Conservation (phyloP, 1,139 yeast species). For the Hansenula lynferdii region DNA sequence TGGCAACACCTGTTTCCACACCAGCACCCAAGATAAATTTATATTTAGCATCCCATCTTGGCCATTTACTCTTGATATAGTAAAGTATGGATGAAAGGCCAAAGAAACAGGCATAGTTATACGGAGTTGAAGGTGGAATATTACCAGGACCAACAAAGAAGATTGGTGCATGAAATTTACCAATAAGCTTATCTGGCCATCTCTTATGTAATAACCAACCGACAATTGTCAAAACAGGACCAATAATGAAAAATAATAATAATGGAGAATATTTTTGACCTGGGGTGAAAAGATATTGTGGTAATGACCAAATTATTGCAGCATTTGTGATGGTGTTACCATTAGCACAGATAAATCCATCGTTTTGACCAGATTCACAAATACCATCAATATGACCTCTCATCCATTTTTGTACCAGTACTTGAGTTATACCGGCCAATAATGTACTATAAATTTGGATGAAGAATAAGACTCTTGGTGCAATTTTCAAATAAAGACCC, state of each 20-base stretch:
- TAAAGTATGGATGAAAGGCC: conserved; percentile 47
- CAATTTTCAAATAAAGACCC: conserved; percentile 59
- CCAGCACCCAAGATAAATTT: conserved; percentile 57
- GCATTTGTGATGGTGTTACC: conserved; percentile 48
- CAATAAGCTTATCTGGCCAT: conserved; percentile 41
- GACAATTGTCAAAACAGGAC: conserved; percentile 38
- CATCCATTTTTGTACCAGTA: conserved; percentile 44
- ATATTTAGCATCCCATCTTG: conserved; percentile 65
- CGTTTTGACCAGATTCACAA: conserved; percentile 41
- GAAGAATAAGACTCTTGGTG: conserved; percentile 55
- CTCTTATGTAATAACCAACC: conserved; percentile 44
- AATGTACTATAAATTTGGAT: conserved; percentile 45
- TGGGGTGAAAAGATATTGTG: conserved; percentile 39
- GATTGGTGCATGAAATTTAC: conserved; percentile 43
- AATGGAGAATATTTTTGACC: conserved; percentile 34
- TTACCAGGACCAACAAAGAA: conserved; percentile 45
- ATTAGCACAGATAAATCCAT: conserved; percentile 45
- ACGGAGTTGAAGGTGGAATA: conserved; percentile 52
- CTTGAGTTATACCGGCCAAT: conserved; percentile 34
- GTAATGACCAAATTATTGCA: conserved; percentile 63
- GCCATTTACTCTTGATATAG: conserved; percentile 43
- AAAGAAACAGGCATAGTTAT: conserved; percentile 44
- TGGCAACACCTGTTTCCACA: conserved; percentile 51
- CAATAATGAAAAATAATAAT: conserved; percentile 41
- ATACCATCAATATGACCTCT: conserved; percentile 38